A percentile compares a stretch with the other conserved stretches of the same genome.
Evolutionary conservation across 192 early-diverging fungal genomes (phyloP).

Genomic region (Backusella morwellensis): DNA sequence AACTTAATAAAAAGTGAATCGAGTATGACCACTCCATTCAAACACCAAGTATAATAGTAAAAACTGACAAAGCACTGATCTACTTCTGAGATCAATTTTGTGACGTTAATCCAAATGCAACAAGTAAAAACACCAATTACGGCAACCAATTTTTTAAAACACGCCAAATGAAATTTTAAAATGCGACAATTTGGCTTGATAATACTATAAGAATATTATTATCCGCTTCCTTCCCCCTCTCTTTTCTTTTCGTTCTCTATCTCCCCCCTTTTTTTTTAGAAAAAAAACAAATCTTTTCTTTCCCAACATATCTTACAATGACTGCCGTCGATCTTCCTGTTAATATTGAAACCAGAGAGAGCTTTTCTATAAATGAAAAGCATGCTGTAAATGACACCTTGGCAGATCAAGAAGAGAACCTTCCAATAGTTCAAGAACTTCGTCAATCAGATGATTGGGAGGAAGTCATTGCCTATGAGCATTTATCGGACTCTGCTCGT

Average conservation of each 20-base stretch:
- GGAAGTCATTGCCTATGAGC: constrained; percentile 34
- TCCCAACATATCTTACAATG: constrained; percentile 1
- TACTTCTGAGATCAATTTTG: no score
- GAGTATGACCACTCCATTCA: no score
- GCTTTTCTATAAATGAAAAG: not conserved
- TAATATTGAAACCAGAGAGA: not conserved
- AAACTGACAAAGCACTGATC: no score
- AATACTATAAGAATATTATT: not conserved
- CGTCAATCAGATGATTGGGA: constrained; percentile 17
- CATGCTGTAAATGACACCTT: not conserved
- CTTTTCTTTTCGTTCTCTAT: not conserved
- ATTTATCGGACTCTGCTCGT: constrained; percentile 23
- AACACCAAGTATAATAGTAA: no score
- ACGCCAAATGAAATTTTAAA: no score
- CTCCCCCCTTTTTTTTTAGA: not conserved
- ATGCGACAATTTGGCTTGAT: no score
- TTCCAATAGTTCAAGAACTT: constrained; percentile 7
- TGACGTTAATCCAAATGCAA: no score
- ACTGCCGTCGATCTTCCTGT: not conserved
- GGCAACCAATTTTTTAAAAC: no score
- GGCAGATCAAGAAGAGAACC: constrained; percentile 10
- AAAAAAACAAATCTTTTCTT: not conserved
- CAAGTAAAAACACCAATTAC: no score
- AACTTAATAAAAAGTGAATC: no score
- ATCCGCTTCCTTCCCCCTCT: not conserved